phyloP scores from a whole-genome alignment of 805 yeast genomes.

The Kodamaea sagamina region DNA sequence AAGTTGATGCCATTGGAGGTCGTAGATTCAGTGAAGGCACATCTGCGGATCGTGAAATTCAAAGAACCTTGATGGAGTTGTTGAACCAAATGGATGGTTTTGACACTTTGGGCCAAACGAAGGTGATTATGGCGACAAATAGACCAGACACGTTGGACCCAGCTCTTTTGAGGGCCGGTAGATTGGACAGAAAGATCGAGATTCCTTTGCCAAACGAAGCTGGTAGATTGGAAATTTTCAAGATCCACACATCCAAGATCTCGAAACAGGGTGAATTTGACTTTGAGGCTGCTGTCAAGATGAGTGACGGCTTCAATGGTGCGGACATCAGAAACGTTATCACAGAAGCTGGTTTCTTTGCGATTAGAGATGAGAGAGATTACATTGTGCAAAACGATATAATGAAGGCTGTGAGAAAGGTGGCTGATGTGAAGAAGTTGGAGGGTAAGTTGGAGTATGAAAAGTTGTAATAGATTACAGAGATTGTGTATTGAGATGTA shows the following conservation, averaged over 20 bases:
- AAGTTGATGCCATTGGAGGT: conserved; percentile 98
- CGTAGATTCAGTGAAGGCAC: conserved; percentile 97
- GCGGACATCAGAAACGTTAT: conserved; percentile 96
- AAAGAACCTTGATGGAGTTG: conserved; percentile 95
- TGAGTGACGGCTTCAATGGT: conserved; percentile 99
- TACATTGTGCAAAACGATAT: conserved; percentile 89
- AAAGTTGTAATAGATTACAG: conserved; percentile 70
- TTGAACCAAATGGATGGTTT: conserved; percentile 98
- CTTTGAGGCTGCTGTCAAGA: conserved; percentile 94
- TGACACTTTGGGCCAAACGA: conserved; percentile 93
- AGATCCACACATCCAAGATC: conserved; percentile 85
- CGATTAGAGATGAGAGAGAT: conserved; percentile 96
- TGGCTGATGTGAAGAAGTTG: conserved; percentile 92
- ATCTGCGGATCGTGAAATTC: conserved; percentile 97
- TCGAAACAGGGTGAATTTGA: conserved; percentile 94
- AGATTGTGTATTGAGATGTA: too few species aligned
- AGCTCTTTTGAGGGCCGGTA: conserved; percentile 94
- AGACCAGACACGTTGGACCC: conserved; percentile 98
- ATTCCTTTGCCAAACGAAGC: conserved; percentile 95
- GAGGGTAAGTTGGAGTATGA: conserved; percentile 96
- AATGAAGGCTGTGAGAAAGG: conserved; percentile 98
- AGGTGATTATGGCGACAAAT: conserved; percentile 98
- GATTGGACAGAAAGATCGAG: conserved; percentile 95
- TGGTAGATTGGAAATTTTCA: conserved; percentile 90
- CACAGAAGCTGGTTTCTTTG: conserved; percentile 98